Evolutionary conservation across 202 grass and related monocot genomes (phyloP), one percentile per base, ranked within the genome.

Genomic region (Zizania palustris): DNA sequence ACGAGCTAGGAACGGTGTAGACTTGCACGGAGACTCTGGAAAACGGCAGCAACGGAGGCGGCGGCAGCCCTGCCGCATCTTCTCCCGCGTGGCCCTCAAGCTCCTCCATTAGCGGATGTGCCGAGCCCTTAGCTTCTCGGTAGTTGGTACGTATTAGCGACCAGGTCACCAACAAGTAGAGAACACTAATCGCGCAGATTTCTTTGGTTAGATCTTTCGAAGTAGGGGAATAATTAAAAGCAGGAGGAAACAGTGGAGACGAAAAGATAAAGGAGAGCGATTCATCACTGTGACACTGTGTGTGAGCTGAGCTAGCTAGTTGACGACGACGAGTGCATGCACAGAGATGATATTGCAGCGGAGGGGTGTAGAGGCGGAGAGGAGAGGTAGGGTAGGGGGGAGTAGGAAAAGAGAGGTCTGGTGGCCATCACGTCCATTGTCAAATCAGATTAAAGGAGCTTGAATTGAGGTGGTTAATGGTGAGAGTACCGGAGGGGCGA

Each of bases 351-450:
- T 48, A 48, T 59, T 78, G 38, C 14, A 41, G 19, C 37, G 69
- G 15, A 10, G 10, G 51, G 45, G 67, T 6, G 7, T 20, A 42
- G 62, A 16, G 36, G 15, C 11, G 20, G 4, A 11, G 28, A 5
- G 20, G 18, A 7, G 20, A 49, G 65, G 5, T 11, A 49, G 53
- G 9, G 43, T 22, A 15, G 34, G 57, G 57, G 13, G 43, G 9
- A 54, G 67, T 36, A 73, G 69, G 79, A 46, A 75, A 75, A 13
- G 49, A 74, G 63, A 59, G 50, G 71, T 85, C 60, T 40, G 82
- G 67, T 85, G 59, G 74, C 82, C 41, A 63, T 85, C 82, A 65
- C 60, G 58, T 85, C 82, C 12, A 6, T 58, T 64, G 67, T 85
- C 74, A 72, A 78, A 72, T 84, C 82, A 15, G 38, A 41, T 6